A percentile compares a stretch with the other conserved stretches of the same genome.
Conservation (phyloP, 1,139 yeast genomes). For the Geotrichum europaeum region DNA sequence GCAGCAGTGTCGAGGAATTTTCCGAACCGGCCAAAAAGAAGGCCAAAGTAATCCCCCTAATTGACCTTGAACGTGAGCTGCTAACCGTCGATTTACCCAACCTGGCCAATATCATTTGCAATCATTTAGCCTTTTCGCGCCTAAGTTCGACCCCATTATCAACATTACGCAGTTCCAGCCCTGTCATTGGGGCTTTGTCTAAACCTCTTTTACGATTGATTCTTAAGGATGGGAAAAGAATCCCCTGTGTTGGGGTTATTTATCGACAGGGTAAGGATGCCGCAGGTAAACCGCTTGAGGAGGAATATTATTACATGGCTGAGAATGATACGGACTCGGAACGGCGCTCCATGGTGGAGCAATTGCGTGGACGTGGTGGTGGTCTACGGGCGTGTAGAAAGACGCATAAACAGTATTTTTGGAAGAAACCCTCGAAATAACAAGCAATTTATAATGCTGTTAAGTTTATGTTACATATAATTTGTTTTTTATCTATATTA, state of each 20-base stretch:
- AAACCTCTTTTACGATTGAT: not conserved
- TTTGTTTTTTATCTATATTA: not conserved
- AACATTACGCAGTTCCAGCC: constrained; percentile 50
- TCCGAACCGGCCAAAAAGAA: not conserved
- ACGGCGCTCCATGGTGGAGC: constrained; percentile 63
- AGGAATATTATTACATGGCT: constrained; percentile 84
- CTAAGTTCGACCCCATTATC: constrained; percentile 83
- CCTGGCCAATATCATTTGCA: constrained; percentile 46
- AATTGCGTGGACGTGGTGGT: constrained; percentile 58
- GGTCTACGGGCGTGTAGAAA: constrained; percentile 53
- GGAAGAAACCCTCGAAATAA: constrained; percentile 22
- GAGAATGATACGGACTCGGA: constrained; percentile 70
- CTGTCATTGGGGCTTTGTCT: not conserved
- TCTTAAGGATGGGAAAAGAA: not conserved
- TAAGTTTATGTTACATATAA: not conserved
- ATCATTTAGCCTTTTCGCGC: constrained; percentile 86
- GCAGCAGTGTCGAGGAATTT: not conserved
- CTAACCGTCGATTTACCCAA: not conserved
- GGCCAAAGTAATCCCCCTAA: not conserved
- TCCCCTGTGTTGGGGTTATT: constrained; percentile 69
- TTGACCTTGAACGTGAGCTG: not conserved
- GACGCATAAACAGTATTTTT: constrained; percentile 69
- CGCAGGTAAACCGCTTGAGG: constrained; percentile 89
- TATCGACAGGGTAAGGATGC: constrained; percentile 91
- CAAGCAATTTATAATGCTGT: not conserved